Evolutionary conservation across 176 grass and related monocot species (phyloP), one percentile per base, ranked within the genome.

Genomic region (Pontederia paniculata): DNA sequence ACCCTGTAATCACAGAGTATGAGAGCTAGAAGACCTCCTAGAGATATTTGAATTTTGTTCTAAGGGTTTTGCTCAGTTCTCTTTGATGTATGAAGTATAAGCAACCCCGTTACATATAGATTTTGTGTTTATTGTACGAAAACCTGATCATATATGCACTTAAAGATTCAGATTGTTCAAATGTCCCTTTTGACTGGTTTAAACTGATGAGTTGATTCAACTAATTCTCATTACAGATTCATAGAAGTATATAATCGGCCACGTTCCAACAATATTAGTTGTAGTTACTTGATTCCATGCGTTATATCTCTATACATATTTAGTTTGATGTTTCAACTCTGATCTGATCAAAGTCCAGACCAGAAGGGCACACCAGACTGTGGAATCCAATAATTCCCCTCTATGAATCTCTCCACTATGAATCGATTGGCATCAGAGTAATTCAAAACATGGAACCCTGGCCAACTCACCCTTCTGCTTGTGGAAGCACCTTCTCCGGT

Each of bases 1-100:
- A 86, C n/a, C 51, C 77, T 42, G 57, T 84, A 52, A 74, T 89
- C n/a, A 49, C 82, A 60, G 85, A 96, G 74, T 89, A 96, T 59
- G 85, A 87, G 71, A 89, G 90, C 70, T 96, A 81, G 71, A 63
- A 48, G 20, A 41, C 55, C 45, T 77, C 41, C 44, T 23, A 59
- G 37, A 59, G 37, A 59, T 28, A 28, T 59, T 59, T 59, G n/a
- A n/a, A n/a, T n/a, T n/a, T n/a, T n/a, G n/a, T n/a, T n/a, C n/a
- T n/a, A n/a, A n/a, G n/a, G n/a, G n/a, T n/a, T n/a, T n/a, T n/a
- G n/a, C n/a, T n/a, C n/a, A n/a, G n/a, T n/a, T n/a, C n/a, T n/a
- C n/a, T n/a, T n/a, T n/a, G 55, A 25, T 59, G 11, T 59, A 25
- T 59, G 37, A 59, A 18, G 5, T 59, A 12, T 59, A 28, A 25